Evolutionary conservation across 352 stramenopile species (phyloP).

Genomic region (Phytophthora foliorum): DNA sequence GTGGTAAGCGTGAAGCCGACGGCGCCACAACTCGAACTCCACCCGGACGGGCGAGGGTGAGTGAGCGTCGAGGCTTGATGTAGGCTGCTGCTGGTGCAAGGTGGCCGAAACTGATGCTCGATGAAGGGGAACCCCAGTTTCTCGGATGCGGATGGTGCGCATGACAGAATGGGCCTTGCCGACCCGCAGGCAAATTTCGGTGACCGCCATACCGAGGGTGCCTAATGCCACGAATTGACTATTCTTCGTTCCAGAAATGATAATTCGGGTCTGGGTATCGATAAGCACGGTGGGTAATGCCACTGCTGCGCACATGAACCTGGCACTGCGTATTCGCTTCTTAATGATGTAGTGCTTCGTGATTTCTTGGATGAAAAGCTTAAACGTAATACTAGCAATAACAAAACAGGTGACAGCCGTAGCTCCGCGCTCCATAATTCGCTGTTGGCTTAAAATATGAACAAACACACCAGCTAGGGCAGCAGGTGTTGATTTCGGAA

Average conservation of each 20-base stretch:
- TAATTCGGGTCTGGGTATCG: slow-evolving; percentile 53
- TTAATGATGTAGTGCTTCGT: slow-evolving; percentile 38
- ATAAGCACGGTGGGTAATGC: slow-evolving; percentile 46
- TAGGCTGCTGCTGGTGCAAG: neutral
- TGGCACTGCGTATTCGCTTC: slow-evolving; percentile 35
- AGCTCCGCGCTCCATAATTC: slow-evolving; percentile 12
- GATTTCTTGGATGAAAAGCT: slow-evolving; percentile 46
- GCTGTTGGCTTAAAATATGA: slow-evolving; percentile 25
- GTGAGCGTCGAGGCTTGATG: neutral
- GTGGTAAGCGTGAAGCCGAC: slow-evolving; percentile 25
- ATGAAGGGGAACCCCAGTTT: slow-evolving; percentile 1
- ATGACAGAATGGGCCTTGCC: slow-evolving; percentile 33
- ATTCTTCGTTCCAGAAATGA: slow-evolving; percentile 40
- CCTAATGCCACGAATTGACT: too few species aligned
- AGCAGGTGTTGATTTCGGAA: slow-evolving; percentile 23
- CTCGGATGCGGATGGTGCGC: slow-evolving; percentile 17
- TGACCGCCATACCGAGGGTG: slow-evolving; percentile 38
- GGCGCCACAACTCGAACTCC: slow-evolving; percentile 26
- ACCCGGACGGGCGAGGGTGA: too few species aligned
- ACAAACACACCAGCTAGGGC: slow-evolving; percentile 33
- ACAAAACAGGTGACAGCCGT: slow-evolving; percentile 24
- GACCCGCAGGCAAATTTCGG: slow-evolving; percentile 40
- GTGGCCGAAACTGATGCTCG: neutral
- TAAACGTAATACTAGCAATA: slow-evolving; percentile 34
- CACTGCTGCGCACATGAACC: slow-evolving; percentile 48